phyloP scores from a whole-genome alignment of 768 basidiomycete species.

The Rubroboletus pulcherrimus region DNA sequence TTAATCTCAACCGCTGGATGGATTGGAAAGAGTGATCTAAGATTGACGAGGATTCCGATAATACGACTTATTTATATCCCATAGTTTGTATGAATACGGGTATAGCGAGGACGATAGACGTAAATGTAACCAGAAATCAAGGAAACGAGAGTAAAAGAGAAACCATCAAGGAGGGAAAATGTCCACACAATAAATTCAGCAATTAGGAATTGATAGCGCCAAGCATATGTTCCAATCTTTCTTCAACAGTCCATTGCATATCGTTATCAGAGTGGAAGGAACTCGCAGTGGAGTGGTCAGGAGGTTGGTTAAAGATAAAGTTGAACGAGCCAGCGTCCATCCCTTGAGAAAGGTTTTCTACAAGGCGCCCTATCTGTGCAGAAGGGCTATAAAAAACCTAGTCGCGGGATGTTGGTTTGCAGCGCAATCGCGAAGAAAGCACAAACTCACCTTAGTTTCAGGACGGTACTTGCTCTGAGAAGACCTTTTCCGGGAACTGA shows the following conservation, averaged over 20 bases:
- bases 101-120: conserved; percentile 24
- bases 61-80: conserved; percentile 32
- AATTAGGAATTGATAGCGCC: conserved; percentile 33
- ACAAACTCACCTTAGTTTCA: conserved; percentile 71
- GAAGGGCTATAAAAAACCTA: conserved; percentile 47
- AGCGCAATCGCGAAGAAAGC: conserved; percentile 1
- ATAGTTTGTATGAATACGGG: conserved; percentile 32
- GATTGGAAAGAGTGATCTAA: conserved; percentile 45
- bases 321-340: conserved; percentile 85
- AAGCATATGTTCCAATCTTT: conserved; percentile 72
- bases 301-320: conserved; percentile 45
- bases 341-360: conserved; percentile 77
- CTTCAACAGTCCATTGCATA: conserved; percentile 68
- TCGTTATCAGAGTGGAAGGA: conserved; percentile 61
- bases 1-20: conserved; percentile 74
- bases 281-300: conserved; percentile 57
- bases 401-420: conserved; percentile 9
- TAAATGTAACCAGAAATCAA: conserved; percentile 16
- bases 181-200: conserved; percentile 25
- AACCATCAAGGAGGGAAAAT: conserved; percentile 7
- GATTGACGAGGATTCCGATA: conserved; percentile 14
- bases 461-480: conserved; percentile 57
- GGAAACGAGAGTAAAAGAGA: conserved; percentile 13
- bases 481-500: conserved; percentile 58
- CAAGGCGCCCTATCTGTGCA: conserved; percentile 76